phyloP scores from a whole-genome alignment of 1,139 yeast species.

The Yamadazyma mexicana region DNA sequence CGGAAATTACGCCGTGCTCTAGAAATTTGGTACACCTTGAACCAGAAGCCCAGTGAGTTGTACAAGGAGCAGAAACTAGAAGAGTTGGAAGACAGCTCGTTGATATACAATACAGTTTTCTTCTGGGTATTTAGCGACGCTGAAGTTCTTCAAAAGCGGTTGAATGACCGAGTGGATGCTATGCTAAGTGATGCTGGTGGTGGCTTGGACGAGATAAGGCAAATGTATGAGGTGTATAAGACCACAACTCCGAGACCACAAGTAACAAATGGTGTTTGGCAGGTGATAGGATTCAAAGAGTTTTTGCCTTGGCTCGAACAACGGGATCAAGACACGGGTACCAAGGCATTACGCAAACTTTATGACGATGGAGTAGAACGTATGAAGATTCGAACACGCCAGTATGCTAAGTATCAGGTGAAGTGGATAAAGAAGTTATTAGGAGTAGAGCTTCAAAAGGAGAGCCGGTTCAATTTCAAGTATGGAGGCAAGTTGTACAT shows the following conservation, averaged over 20 bases:
- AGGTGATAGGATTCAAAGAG: conserved; percentile 94
- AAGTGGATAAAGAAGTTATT: conserved; percentile 85
- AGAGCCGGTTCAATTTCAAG: conserved; percentile 44
- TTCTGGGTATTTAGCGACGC: conserved; percentile 86
- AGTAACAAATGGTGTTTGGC: conserved; percentile 82
- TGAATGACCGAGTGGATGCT: conserved; percentile 77
- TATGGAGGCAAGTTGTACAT: conserved; percentile 67
- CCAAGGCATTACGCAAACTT: conserved; percentile 1
- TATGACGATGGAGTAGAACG: conserved; percentile 56
- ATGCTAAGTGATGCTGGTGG: conserved; percentile 62
- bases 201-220: conserved; percentile 67
- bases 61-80: conserved; percentile 59
- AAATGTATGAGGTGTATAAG: conserved; percentile 49
- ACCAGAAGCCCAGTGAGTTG: conserved; percentile 66
- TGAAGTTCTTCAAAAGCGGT: conserved; percentile 54
- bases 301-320: conserved; percentile 73
- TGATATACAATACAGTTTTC: conserved; percentile 66
- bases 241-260: conserved; percentile 38
- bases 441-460: conserved; percentile 59
- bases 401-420: conserved; percentile 86
- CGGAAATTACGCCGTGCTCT: conserved; percentile 78
- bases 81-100: conserved; percentile 45
- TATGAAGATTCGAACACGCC: conserved; percentile 84
- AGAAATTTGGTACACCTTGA: conserved; percentile 73
- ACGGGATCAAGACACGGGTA: neutral